Percentiles rank a stretch among this genome's conserved stretches.
phyloP scores from a whole-genome alignment of 2,329 filamentous ascomycete species.

The Bretziella fagacearum region DNA sequence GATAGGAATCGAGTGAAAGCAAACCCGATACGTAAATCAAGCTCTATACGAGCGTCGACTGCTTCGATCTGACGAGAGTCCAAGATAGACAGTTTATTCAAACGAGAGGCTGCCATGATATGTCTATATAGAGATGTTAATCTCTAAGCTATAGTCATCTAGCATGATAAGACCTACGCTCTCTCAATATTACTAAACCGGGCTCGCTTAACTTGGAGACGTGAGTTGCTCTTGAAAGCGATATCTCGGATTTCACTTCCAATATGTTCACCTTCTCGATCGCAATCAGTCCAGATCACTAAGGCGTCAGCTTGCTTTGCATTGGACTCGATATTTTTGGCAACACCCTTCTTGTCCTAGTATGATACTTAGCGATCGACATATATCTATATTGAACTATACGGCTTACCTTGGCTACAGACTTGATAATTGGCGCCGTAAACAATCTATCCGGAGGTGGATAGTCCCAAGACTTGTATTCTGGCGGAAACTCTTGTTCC shows the following conservation, averaged over 20 bases:
- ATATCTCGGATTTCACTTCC: constrained; percentile 77
- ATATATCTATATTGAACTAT: background rate
- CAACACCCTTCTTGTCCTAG: constrained; percentile 66
- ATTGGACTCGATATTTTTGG: constrained; percentile 67
- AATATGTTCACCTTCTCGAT: constrained; percentile 93
- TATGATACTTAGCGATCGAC: background rate
- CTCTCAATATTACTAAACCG: constrained; percentile 92
- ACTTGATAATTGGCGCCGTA: constrained; percentile 55
- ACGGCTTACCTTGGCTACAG: constrained; percentile 43
- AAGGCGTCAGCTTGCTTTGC: constrained; percentile 56
- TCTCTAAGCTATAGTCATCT: background rate
- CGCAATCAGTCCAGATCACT: constrained; percentile 98
- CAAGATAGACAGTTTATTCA: constrained; percentile 51
- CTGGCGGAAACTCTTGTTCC: constrained; percentile 54
- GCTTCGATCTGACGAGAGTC: constrained; percentile 79
- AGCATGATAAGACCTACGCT: constrained; percentile 34
- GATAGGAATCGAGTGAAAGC: constrained; percentile 85
- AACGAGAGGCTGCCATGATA: constrained; percentile 58
- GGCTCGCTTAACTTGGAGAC: constrained; percentile 67
- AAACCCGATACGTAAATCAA: constrained; percentile 82
- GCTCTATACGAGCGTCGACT: constrained; percentile 73
- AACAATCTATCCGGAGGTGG: constrained; percentile 70
- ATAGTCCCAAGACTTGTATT: constrained; percentile 63
- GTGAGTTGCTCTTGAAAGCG: constrained; percentile 54
- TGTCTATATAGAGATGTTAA: constrained; percentile 38